Evolutionary conservation across 805 yeast genomes (phyloP).

Genomic region (Myxozyma nipponensis): DNA sequence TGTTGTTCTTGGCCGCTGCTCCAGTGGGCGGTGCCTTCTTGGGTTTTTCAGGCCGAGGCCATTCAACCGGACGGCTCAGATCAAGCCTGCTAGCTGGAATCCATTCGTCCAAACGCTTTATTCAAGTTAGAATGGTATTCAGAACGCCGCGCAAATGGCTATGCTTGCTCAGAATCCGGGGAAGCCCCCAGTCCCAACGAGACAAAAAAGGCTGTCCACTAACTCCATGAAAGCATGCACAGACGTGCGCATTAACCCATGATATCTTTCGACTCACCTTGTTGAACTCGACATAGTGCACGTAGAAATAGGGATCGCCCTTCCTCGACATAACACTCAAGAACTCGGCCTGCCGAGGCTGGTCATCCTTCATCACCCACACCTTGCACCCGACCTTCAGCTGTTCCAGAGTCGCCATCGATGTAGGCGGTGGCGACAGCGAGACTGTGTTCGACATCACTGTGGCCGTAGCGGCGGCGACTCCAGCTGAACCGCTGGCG

Average conservation of each 20-base stretch:
- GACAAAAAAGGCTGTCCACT: no score
- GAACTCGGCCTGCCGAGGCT: conserved; percentile 77
- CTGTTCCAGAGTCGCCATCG: conserved; percentile 25
- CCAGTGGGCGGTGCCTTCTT: conserved; percentile 41
- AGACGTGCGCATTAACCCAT: no score
- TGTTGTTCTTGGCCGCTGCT: conserved; percentile 28
- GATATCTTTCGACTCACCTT: no score
- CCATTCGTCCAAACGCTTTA: conserved; percentile 96
- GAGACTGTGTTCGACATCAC: not conserved
- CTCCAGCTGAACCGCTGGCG: not conserved
- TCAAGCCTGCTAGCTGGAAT: conserved; percentile 68
- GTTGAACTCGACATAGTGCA: conserved; percentile 91
- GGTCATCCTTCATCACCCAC: conserved; percentile 75
- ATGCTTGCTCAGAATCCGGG: not conserved
- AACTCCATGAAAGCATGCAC: no score
- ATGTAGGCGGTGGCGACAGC: conserved; percentile 25
- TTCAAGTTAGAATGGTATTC: no score
- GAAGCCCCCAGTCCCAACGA: no score
- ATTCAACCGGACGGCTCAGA: conserved; percentile 60
- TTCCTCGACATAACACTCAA: conserved; percentile 70
- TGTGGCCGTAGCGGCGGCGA: conserved; percentile 3
- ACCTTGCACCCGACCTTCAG: conserved; percentile 69
- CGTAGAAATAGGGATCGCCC: conserved; percentile 77
- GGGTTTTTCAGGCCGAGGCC: conserved; percentile 59
- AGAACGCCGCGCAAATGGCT: not conserved